Conservation (phyloP, 345 rosid species). For the Rhodamnia rubescens region DNA sequence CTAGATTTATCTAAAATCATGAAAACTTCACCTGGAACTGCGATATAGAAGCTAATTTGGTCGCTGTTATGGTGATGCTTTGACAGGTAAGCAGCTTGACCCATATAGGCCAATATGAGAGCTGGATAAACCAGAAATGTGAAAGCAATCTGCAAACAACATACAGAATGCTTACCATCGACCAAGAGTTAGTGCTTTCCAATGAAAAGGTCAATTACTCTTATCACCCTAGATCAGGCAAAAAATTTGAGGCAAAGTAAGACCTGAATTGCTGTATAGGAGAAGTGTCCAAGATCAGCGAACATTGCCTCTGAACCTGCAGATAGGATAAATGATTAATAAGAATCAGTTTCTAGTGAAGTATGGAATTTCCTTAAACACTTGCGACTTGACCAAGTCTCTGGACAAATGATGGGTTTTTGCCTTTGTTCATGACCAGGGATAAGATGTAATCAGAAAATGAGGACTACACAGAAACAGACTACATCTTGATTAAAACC, state of each 20-base stretch:
- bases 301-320: slow-evolving; percentile 99
- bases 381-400: not conserved
- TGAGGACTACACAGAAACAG: not conserved
- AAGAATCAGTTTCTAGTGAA: not conserved
- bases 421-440: not conserved
- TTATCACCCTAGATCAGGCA: not conserved
- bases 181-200: not conserved
- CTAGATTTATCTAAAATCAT: not conserved
- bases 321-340: not conserved
- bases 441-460: not conserved
- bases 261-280: slow-evolving; percentile 10
- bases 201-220: not conserved
- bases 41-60: slow-evolving; percentile 6
- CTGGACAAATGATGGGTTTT: not conserved
- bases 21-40: slow-evolving; percentile 5
- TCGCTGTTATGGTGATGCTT: not conserved
- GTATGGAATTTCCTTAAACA: not conserved
- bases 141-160: slow-evolving; percentile 8
- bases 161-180: not conserved
- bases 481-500: not conserved
- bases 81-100: slow-evolving; percentile 14
- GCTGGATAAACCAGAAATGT: slow-evolving; percentile 12
- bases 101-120: slow-evolving; percentile 14
- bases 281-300: slow-evolving; percentile 95
- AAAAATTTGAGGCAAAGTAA: not conserved